Conservation (phyloP, 2,329 filamentous ascomycete species). For the Cladobotryum protrusum region DNA sequence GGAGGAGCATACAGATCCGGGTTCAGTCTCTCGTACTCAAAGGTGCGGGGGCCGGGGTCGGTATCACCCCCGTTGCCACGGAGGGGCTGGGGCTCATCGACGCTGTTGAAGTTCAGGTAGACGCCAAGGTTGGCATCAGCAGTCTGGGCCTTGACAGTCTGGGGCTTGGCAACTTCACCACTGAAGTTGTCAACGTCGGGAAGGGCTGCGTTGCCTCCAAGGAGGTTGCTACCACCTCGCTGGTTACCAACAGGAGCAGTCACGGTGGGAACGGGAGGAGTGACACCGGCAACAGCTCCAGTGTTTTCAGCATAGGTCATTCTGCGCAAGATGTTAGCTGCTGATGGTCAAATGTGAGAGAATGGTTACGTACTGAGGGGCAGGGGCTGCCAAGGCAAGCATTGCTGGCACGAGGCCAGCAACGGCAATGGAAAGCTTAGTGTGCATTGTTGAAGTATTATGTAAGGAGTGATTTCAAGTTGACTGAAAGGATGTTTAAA, state of each 20-base stretch:
- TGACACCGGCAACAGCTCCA: slow-evolving; percentile 36
- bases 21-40: slow-evolving; percentile 46
- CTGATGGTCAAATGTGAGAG: slow-evolving; percentile 2
- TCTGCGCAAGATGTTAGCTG: slow-evolving; percentile 16
- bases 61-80: slow-evolving; percentile 43
- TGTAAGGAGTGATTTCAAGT: too few relatives aligned
- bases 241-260: slow-evolving; percentile 33
- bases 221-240: slow-evolving; percentile 32
- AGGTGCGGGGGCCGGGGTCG: slow-evolving; percentile 46
- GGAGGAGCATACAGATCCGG: slow-evolving; percentile 50
- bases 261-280: slow-evolving; percentile 32
- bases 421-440: slow-evolving; percentile 6
- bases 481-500: too few relatives aligned
- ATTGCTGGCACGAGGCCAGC: slow-evolving; percentile 7
- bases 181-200: slow-evolving; percentile 33
- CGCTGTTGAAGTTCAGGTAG: slow-evolving; percentile 48
- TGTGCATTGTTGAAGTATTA: neutral
- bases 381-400: slow-evolving; percentile 5
- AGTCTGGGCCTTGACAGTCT: slow-evolving; percentile 45
- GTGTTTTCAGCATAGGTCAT: slow-evolving; percentile 38
- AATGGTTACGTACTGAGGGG: slow-evolving; percentile 4
- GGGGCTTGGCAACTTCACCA: slow-evolving; percentile 31
- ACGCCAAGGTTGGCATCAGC: slow-evolving; percentile 43
- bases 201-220: slow-evolving; percentile 34
- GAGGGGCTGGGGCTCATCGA: slow-evolving; percentile 48